A percentile compares a stretch with the other conserved stretches of the same genome.
Conservation (phyloP, 805 yeast species). For the Sugiyamaella qingdaonensis region DNA sequence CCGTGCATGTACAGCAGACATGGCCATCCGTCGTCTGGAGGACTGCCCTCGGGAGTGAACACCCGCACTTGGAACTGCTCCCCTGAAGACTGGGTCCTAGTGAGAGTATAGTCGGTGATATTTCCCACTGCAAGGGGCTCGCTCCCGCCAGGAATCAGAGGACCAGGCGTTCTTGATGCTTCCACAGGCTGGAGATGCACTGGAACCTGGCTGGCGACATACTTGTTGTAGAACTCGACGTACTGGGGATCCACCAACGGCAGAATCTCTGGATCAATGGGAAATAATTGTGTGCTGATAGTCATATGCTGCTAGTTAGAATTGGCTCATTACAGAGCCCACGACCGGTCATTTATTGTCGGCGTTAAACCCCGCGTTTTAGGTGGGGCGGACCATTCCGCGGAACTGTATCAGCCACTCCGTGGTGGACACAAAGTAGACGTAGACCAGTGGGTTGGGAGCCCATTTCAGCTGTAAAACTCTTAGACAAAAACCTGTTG, state of each 20-base stretch:
- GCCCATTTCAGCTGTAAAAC: too few relatives aligned
- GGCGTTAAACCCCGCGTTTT: too few relatives aligned
- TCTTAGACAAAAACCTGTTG: too few relatives aligned
- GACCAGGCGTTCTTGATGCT: constrained; percentile 11
- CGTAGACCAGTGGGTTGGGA: too few relatives aligned
- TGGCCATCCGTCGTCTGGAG: constrained; percentile 37
- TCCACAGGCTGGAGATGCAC: constrained; percentile 15
- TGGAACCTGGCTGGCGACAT: constrained; percentile 20
- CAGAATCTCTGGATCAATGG: constrained; percentile 31
- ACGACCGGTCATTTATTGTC: too few relatives aligned
- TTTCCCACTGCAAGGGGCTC: constrained; percentile 9
- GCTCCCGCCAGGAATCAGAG: constrained; percentile 14
- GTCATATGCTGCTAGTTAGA: background rate
- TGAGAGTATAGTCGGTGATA: constrained; percentile 6
- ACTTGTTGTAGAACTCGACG: constrained; percentile 35
- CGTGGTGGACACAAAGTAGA: too few relatives aligned
- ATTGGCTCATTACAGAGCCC: too few relatives aligned
- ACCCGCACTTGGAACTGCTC: constrained; percentile 29
- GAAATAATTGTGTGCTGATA: background rate
- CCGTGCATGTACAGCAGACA: constrained; percentile 40
- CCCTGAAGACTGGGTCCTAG: constrained; percentile 30
- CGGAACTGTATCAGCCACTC: too few relatives aligned
- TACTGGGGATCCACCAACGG: constrained; percentile 38
- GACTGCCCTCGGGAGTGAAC: constrained; percentile 35
- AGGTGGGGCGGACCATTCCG: too few relatives aligned